phyloP scores from a whole-genome alignment of 345 rosid species.

The sweet orange (Citrus sinensis) region DNA sequence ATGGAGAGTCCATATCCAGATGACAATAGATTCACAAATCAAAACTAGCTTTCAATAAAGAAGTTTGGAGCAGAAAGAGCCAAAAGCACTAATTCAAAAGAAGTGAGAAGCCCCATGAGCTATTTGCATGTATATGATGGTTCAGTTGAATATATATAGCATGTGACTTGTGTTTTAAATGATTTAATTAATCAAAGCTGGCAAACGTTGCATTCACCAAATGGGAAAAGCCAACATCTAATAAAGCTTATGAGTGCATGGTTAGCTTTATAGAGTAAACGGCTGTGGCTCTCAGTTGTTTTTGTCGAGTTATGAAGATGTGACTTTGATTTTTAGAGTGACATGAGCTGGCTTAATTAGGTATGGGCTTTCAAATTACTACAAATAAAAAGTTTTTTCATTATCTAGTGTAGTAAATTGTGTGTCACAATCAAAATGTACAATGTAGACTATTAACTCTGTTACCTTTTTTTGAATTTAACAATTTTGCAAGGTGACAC shows the following conservation, averaged over 20 bases:
- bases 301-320: neutral
- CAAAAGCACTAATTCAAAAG: neutral
- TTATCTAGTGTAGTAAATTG: too few species aligned
- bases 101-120: neutral
- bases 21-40: neutral
- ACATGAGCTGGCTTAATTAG: too few species aligned
- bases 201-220: neutral
- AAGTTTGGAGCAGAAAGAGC: neutral
- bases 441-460: too few species aligned
- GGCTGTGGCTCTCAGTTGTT: neutral
- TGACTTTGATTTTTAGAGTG: neutral
- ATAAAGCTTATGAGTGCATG: too few species aligned
- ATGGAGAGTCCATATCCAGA: neutral
- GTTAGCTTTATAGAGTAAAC: neutral
- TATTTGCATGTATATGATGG: neutral
- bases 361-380: too few species aligned
- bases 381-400: too few species aligned
- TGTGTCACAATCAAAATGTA: too few species aligned
- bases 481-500: too few species aligned
- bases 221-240: too few species aligned
- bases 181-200: neutral
- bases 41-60: neutral
- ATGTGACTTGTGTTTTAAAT: neutral
- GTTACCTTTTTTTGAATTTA: too few species aligned
- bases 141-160: neutral